Evolutionary conservation across 345 rosid species (phyloP).

Genomic region (Salix exigua): DNA sequence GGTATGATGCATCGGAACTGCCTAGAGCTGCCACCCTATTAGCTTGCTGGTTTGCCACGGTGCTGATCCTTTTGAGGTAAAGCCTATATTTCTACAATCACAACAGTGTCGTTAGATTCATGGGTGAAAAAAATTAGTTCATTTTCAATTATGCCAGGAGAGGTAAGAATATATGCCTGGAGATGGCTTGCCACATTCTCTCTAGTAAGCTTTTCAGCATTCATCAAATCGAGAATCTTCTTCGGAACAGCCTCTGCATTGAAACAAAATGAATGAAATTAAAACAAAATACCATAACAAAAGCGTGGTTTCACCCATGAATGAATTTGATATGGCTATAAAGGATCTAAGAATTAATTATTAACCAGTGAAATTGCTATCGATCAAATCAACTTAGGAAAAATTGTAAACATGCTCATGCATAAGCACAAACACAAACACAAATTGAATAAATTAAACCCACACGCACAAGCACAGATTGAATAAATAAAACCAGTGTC

Average conservation of each 20-base stretch:
- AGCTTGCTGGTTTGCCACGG: slow-evolving; percentile 62
- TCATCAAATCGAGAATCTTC: slow-evolving; percentile 36
- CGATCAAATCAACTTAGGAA: background rate
- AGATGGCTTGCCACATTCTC: slow-evolving; percentile 39
- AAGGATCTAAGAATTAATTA: background rate
- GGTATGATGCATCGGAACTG: slow-evolving; percentile 51
- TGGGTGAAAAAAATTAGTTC: background rate
- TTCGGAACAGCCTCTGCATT: slow-evolving; percentile 37
- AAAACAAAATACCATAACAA: background rate
- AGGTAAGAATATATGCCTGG: slow-evolving; percentile 15
- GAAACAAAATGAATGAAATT: background rate
- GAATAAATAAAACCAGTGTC: background rate
- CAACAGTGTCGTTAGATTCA: slow-evolving; percentile 19
- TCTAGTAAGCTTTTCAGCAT: slow-evolving; percentile 34
- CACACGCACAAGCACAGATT: background rate
- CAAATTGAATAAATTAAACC: background rate
- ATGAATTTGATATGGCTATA: background rate
- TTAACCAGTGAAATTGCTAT: background rate
- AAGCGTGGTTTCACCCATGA: background rate
- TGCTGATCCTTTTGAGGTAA: slow-evolving; percentile 67
- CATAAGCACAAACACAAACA: too few species aligned
- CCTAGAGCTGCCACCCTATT: slow-evolving; percentile 50
- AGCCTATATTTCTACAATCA: slow-evolving; percentile 71
- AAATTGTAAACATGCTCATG: too few species aligned
- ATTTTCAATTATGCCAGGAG: background rate